A percentile compares a stretch with the other conserved stretches of the same genome.
Conservation (phyloP, 1,284 basidiomycete genomes). For the Puccinia coronata region DNA sequence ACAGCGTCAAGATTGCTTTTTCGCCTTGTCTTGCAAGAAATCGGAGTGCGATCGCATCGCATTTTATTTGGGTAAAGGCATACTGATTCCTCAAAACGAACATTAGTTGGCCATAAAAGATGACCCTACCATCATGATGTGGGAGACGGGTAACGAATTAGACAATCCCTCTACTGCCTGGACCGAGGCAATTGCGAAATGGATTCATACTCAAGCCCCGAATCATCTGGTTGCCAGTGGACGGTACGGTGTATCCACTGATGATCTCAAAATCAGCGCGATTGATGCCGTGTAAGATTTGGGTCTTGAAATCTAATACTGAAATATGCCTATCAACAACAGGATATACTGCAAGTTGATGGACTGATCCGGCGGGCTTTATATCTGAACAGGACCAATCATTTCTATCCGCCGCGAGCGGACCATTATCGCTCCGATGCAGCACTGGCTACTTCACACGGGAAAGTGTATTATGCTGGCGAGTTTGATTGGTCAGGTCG, state of each 20-base stretch:
- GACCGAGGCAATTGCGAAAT: slow-evolving; percentile 57
- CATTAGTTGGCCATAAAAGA: slow-evolving; percentile 55
- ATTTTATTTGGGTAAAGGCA: neutral
- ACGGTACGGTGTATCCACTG: slow-evolving; percentile 29
- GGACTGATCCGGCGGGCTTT: too few relatives aligned
- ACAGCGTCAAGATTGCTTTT: too few relatives aligned
- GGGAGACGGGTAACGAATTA: slow-evolving; percentile 61
- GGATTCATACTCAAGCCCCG: slow-evolving; percentile 58
- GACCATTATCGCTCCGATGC: slow-evolving; percentile 50
- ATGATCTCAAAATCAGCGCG: slow-evolving; percentile 25
- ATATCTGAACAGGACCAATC: slow-evolving; percentile 51
- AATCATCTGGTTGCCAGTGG: slow-evolving; percentile 56
- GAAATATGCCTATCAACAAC: neutral
- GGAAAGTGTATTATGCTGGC: slow-evolving; percentile 55
- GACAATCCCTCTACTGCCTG: slow-evolving; percentile 57
- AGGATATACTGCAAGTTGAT: neutral
- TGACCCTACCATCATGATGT: slow-evolving; percentile 58
- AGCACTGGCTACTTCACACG: slow-evolving; percentile 51
- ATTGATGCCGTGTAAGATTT: slow-evolving; percentile 38
- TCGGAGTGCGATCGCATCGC: too few relatives aligned
- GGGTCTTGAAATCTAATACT: neutral
- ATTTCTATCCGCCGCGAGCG: slow-evolving; percentile 52
- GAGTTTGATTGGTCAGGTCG: slow-evolving; percentile 55
- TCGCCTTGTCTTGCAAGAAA: too few relatives aligned
- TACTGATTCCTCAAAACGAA: neutral